Base-by-base conservation (phyloP, 2,329 filamentous ascomycete genomes). In the Neoscytalidium dimidiatum region DNA sequence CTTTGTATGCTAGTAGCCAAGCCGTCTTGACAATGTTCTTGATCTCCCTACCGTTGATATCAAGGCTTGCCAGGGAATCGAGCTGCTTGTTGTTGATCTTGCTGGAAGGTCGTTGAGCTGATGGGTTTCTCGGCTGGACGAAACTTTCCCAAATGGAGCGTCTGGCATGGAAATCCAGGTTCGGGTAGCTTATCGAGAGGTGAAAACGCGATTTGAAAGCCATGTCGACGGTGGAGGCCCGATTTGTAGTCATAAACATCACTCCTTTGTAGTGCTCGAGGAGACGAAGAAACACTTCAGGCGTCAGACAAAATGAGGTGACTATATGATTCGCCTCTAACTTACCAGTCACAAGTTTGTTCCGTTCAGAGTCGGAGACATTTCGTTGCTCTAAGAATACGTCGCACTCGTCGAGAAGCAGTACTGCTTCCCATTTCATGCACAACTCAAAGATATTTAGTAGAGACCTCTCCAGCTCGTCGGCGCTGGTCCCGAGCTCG, bases 161-260 rank as follows among this genome's bases (percentile, higher is more conserved):
- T 9, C 57, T 28, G 4, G 57, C 33, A 3, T 3, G 6, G 8
- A 14, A 28, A 23, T 49, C 28, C 2, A 61, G 43, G 5, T 35
- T 14, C 17, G 66, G 64, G 29, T 62, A 62, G 46, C 62, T n/a
- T 3, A 65, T 19, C 17, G 21, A 44, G n/a, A 65, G 44, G 28
- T 65, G 31, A 13, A 65, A 62, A 9, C 64, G 64, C 2, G 64
- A 65, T 14, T 62, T 28, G 64, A 65, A 62, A 1, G 53, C 64
- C 14, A 33, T 26, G 35, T 62, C 74, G 49, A 76, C 73, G 4
- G 70, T 72, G 17, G 70, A 68, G 2, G 74, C 67, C 21, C 74
- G 73, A 35, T 76, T 76, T 1, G 72, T 76, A 8, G 75, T 77
- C 3, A 77, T 68, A 48, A 76, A 75, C 63, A 77, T 67, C 38